Evolutionary conservation across 495 filamentous ascomycete genomes (phyloP).

Genomic region (Penicillium canescens): DNA sequence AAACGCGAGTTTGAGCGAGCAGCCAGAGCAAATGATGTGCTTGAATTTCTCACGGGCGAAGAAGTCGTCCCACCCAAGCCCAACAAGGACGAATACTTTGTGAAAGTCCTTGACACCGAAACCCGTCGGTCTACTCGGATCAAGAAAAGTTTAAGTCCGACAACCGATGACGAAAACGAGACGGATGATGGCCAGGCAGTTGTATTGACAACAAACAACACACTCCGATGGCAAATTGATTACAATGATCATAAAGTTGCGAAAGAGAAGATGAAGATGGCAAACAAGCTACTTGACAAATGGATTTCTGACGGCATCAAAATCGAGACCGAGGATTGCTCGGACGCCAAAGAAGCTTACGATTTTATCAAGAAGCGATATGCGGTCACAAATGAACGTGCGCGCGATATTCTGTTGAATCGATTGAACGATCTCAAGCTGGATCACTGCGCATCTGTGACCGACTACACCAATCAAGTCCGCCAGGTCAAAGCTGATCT

Average conservation of each 20-base stretch:
- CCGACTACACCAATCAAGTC: not conserved
- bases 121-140: not conserved
- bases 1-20: constrained; percentile 1
- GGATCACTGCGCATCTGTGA: not conserved
- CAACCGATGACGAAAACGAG: not conserved
- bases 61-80: not conserved
- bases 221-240: not conserved
- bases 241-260: not conserved
- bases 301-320: constrained; percentile 1
- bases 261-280: constrained; percentile 1
- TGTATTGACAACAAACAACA: not conserved
- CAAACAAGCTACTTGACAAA: not conserved
- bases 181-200: not conserved
- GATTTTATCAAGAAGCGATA: constrained; percentile 4
- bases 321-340: constrained; percentile 2
- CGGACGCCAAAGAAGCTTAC: constrained; percentile 2
- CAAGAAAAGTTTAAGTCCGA: constrained; percentile 1
- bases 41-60: constrained; percentile 2
- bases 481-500: not conserved
- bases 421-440: not conserved
- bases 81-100: constrained; percentile 1
- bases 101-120: not conserved
- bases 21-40: not conserved
- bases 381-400: constrained; percentile 1
- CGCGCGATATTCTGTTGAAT: constrained; percentile 1